phyloP scores from a whole-genome alignment of 345 rosid genomes.

The Litchi chinensis region DNA sequence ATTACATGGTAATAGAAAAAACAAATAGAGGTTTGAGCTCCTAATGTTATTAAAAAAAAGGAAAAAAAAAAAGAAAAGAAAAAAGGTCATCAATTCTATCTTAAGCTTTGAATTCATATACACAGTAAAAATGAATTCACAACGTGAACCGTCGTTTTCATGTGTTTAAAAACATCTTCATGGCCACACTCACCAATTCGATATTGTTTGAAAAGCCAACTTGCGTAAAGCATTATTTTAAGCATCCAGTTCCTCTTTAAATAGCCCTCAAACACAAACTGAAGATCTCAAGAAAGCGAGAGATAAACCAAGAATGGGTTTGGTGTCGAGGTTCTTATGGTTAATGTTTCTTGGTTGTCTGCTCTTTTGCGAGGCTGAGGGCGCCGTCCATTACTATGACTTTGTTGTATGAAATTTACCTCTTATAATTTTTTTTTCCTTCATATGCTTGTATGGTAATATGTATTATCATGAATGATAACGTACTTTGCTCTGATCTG shows the following conservation, averaged over 20 bases:
- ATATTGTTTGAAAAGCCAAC: background rate
- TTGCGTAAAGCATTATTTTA: background rate
- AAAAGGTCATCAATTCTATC: background rate
- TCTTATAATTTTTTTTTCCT: no score
- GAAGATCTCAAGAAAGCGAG: background rate
- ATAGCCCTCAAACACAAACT: background rate
- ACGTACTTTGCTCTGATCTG: background rate
- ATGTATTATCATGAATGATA: background rate
- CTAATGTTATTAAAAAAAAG: background rate
- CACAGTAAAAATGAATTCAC: background rate
- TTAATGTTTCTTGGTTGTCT: background rate
- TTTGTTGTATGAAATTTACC: conserved; percentile 10
- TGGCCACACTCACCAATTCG: background rate
- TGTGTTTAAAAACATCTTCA: background rate
- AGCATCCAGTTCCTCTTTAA: conserved; percentile 2
- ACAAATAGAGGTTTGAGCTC: background rate
- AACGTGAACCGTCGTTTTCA: background rate
- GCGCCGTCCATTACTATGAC: background rate
- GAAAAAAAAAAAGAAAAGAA: no score
- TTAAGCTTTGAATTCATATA: background rate
- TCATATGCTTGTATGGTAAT: background rate
- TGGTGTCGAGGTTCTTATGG: background rate
- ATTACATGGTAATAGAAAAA: no score
- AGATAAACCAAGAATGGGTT: background rate
- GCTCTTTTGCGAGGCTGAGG: background rate